These are phyloP conservation scores for Carallia brachiata DNA, from an alignment of 345 rosid genomes.

Conservation along the genomic window DNA sequence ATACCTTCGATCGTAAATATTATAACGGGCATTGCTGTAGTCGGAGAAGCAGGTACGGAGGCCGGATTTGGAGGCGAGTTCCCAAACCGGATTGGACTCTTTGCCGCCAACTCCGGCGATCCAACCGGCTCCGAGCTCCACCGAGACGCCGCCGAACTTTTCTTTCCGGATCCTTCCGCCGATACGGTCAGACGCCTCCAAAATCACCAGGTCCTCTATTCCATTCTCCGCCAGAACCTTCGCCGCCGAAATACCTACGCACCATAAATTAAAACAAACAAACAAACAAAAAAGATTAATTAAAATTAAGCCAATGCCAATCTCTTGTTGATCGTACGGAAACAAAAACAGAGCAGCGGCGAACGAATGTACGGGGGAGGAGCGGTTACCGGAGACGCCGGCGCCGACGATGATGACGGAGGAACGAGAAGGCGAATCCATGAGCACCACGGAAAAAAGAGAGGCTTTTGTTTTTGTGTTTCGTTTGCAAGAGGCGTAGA, in stretches of 20 bases:
- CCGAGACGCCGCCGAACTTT: conserved; percentile 75
- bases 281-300: background rate
- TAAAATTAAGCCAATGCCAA: background rate
- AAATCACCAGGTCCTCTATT: conserved; percentile 63
- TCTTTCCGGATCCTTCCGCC: conserved; percentile 89
- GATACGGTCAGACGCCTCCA: conserved; percentile 89
- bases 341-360: background rate
- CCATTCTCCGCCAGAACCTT: conserved; percentile 81
- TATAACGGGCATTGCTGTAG: conserved; percentile 93
- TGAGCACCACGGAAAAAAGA: background rate
- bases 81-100: conserved; percentile 85
- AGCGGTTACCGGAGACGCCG: conserved; percentile 72
- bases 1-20: conserved; percentile 91
- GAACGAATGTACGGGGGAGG: background rate
- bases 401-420: conserved; percentile 93
- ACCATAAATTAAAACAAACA: background rate
- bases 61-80: conserved; percentile 52
- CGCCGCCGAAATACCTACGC: conserved; percentile 80
- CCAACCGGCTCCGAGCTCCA: conserved; percentile 99
- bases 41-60: conserved; percentile 93
- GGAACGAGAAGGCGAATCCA: conserved; percentile 51
- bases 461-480: background rate
- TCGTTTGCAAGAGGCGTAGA: conserved; percentile 24
- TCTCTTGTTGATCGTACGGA: background rate
- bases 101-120: conserved; percentile 96